Percentiles rank a stretch among this genome's conserved stretches.
Evolutionary conservation across 2,329 filamentous ascomycete genomes (phyloP).

Genomic region (Fusarium sp.): DNA sequence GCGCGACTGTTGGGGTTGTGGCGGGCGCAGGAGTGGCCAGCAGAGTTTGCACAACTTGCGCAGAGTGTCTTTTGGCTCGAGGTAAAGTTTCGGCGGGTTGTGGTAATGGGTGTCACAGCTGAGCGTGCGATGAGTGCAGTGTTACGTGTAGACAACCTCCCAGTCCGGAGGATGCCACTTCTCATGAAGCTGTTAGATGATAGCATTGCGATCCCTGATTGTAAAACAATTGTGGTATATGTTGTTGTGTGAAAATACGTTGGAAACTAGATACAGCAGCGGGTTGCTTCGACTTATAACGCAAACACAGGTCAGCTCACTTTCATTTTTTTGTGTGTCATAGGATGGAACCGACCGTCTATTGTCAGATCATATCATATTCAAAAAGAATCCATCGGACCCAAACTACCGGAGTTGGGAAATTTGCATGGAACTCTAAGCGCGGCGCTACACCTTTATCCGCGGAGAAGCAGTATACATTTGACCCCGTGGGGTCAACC

Average conservation of each 20-base stretch:
- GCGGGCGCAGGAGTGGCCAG: conserved; percentile 27
- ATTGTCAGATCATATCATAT: conserved; percentile 22
- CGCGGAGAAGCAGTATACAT: conserved; percentile 25
- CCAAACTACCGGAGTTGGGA: conserved; percentile 7
- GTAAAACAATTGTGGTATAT: neutral
- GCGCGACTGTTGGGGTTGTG: conserved; percentile 23
- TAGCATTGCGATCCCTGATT: conserved; percentile 14
- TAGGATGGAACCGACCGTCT: neutral
- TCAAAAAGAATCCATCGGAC: conserved; percentile 12
- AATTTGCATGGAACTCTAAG: conserved; percentile 15
- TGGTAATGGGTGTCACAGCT: conserved; percentile 12
- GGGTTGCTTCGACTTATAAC: conserved; percentile 16
- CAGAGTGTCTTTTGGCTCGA: conserved; percentile 31
- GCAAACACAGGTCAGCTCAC: conserved; percentile 4
- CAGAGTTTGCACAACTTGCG: conserved; percentile 20
- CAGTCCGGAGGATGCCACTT: conserved; percentile 26
- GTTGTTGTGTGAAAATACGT: neutral
- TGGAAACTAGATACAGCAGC: neutral
- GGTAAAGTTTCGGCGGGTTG: conserved; percentile 28
- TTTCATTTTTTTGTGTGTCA: conserved; percentile 5
- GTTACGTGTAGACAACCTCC: conserved; percentile 22
- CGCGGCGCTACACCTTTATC: conserved; percentile 24
- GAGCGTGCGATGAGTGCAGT: conserved; percentile 27
- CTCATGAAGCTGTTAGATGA: conserved; percentile 34
- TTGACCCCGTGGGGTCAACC: conserved; percentile 29